Evolutionary conservation across 805 yeast species (phyloP).

Genomic region (Nakazawaea siamensis): DNA sequence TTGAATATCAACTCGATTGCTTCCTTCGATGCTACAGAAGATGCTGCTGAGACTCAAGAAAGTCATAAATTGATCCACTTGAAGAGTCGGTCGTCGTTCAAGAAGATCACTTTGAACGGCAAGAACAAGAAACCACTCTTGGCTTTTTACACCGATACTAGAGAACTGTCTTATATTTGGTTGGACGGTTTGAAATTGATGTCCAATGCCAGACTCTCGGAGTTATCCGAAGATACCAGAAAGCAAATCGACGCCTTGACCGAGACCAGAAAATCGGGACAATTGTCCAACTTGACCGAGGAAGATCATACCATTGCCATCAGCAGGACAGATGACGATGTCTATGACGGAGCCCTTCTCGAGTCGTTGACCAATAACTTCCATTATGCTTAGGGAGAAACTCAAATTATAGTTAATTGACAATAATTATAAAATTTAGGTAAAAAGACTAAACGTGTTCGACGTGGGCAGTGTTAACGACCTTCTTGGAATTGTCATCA

Average conservation of each 20-base stretch:
- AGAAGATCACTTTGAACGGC: constrained; percentile 44
- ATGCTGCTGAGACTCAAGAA: constrained; percentile 28
- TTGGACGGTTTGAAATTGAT: constrained; percentile 64
- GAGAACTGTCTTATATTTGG: constrained; percentile 65
- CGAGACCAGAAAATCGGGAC: constrained; percentile 39
- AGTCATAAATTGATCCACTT: constrained; percentile 44
- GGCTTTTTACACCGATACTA: constrained; percentile 62
- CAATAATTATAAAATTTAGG: too few species aligned
- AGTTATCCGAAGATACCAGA: constrained; percentile 33
- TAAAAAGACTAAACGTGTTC: constrained; percentile 4
- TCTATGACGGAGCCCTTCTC: constrained; percentile 18
- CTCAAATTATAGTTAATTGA: not conserved
- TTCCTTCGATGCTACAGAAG: constrained; percentile 41
- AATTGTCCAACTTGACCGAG: constrained; percentile 33
- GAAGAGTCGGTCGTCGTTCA: constrained; percentile 46
- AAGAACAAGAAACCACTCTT: constrained; percentile 34
- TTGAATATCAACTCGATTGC: constrained; percentile 45
- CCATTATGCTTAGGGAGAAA: constrained; percentile 16
- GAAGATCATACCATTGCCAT: constrained; percentile 13
- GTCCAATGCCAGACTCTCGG: constrained; percentile 24
- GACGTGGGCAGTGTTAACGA: not conserved
- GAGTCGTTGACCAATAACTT: constrained; percentile 17
- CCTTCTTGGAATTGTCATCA: not conserved
- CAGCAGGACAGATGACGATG: constrained; percentile 8
- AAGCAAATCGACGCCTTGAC: constrained; percentile 35